These are phyloP conservation scores for Leccinum barrowsii DNA, from an alignment of 768 basidiomycete species.

Conservation along the genomic window DNA sequence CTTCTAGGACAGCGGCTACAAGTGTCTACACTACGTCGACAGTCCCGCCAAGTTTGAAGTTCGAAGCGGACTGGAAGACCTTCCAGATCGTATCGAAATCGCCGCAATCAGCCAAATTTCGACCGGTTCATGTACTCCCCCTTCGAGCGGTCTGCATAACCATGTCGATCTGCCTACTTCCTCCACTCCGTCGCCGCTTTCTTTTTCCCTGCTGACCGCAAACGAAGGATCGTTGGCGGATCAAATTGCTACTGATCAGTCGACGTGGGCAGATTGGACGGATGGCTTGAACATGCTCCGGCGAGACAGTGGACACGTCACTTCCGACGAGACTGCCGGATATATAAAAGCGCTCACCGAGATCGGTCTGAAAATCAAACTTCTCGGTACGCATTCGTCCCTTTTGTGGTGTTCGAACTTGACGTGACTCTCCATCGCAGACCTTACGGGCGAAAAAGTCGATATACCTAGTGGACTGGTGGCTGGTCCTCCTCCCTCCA, in stretches of 20 bases:
- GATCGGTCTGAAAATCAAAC: constrained; percentile 87
- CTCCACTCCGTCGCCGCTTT: constrained; percentile 60
- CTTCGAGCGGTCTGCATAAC: constrained; percentile 61
- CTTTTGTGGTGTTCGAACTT: neutral
- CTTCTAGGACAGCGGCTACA: constrained; percentile 69
- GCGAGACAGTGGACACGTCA: constrained; percentile 75
- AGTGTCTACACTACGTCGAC: constrained; percentile 84
- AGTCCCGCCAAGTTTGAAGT: constrained; percentile 76
- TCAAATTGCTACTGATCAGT: constrained; percentile 72
- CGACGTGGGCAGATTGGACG: constrained; percentile 90
- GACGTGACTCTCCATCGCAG: constrained; percentile 36
- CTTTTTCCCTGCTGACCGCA: constrained; percentile 71
- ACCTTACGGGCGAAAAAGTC: constrained; percentile 85
- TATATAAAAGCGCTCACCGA: constrained; percentile 87
- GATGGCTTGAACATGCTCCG: constrained; percentile 89
- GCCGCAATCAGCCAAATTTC: constrained; percentile 76
- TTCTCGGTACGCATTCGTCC: constrained; percentile 58
- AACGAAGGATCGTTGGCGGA: constrained; percentile 74
- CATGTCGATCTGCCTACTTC: constrained; percentile 56
- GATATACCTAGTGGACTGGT: constrained; percentile 80
- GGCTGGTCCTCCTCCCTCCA: constrained; percentile 75
- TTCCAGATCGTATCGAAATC: constrained; percentile 83
- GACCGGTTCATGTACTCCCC: constrained; percentile 68
- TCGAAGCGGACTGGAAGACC: constrained; percentile 78
- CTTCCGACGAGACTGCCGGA: constrained; percentile 80